These are phyloP conservation scores for Ogataea nakhonphanomensis DNA, from an alignment of 805 yeast species.

Conservation along the genomic window DNA sequence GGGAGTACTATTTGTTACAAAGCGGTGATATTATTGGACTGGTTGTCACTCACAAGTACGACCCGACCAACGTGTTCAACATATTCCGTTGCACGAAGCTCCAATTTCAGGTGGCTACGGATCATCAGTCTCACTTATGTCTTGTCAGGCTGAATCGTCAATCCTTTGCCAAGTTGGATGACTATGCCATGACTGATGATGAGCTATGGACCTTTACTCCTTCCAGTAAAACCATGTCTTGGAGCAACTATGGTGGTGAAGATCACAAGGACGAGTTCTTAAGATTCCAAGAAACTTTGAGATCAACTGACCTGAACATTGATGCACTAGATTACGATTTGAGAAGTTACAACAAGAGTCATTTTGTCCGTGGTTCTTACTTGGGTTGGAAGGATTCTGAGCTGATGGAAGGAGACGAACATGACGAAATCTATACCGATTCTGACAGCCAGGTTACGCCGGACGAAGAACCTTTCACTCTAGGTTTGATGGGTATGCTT, in stretches of 20 bases:
- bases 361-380: background rate
- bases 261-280: background rate
- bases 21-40: conserved; percentile 4
- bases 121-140: conserved; percentile 9
- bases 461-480: conserved; percentile 2
- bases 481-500: background rate
- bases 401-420: background rate
- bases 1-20: conserved; percentile 25
- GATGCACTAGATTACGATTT: background rate
- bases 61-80: conserved; percentile 1
- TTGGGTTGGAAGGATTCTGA: conserved; percentile 1
- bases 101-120: conserved; percentile 22
- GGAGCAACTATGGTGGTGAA: conserved; percentile 2
- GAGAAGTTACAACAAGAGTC: background rate
- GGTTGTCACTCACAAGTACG: conserved; percentile 7
- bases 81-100: conserved; percentile 23
- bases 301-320: no score
- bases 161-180: conserved; percentile 1
- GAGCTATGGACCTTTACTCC: conserved; percentile 4
- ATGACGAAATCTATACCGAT: background rate
- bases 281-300: background rate
- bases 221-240: background rate
- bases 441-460: conserved; percentile 8
- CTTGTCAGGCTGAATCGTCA: conserved; percentile 17
- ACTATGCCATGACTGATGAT: background rate